Base-by-base conservation (phyloP, 2,329 filamentous ascomycete genomes). In the Knufia fluminis region DNA sequence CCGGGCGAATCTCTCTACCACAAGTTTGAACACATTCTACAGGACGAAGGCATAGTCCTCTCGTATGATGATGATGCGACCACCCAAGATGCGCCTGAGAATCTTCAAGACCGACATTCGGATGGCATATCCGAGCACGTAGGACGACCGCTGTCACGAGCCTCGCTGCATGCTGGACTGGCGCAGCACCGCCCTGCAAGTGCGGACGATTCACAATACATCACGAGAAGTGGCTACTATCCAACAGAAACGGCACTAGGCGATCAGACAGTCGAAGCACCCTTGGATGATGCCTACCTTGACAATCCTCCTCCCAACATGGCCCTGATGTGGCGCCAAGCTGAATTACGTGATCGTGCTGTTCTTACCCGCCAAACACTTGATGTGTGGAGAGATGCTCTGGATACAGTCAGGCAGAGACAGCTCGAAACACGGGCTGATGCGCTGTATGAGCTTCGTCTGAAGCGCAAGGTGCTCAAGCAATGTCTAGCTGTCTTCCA, bases 381-480 rank as follows among this genome's bases (percentile, higher is more conserved):
- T 8, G 45, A 48, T 28, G 45, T 33, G 7, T 48, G 33, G 23
- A 38, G 22, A 39, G 19, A 39, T 7, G 33, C 45, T 3, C 16
- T 39, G 19, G 19, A 40, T 20, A 8, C 20, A 12, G 19, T 39
- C 23, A 39, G 24, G 24, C 12, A 48, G 14, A 31, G 33, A 40
- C 45, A 39, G 23, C 17, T 39, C 8, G 45, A 48, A 26, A 22
- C 33, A 16, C 45, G 33, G 4, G 46, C 46, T 12, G 38, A 49
- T 22, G 32, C 38, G 8, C 22, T 49, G 10, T 49, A 49, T 24
- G 38, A 41, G 19, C 24, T 32, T n/a, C 46, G 39, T 9, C 38
- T 49, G 20, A 43, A 42, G 46, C 46, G 46, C 36, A 49, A 49
- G 19, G 38, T 42, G 16, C 38, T 49, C 38, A 42, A 42, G 33